These are phyloP conservation scores for Trametes villosa DNA, from an alignment of 768 basidiomycete genomes.

Conservation along the genomic window DNA sequence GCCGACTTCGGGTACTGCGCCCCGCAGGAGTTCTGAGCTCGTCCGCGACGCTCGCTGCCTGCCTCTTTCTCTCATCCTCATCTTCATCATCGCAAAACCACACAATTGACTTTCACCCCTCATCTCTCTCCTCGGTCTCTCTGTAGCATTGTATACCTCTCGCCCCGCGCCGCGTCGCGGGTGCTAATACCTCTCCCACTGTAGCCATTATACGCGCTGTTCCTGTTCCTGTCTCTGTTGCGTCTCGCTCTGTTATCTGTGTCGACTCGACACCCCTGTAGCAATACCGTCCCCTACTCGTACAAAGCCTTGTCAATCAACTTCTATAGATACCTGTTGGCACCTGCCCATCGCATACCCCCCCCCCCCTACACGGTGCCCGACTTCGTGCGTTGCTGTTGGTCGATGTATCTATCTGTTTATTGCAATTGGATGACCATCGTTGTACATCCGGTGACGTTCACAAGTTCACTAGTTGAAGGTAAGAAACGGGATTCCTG, in stretches of 20 bases:
- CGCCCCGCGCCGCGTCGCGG: not conserved
- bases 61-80: too few species aligned
- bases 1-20: conserved; percentile 18
- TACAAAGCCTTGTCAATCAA: conserved; percentile 5
- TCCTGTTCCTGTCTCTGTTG: too few species aligned
- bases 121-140: not conserved
- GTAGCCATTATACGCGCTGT: conserved; percentile 15
- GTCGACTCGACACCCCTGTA: conserved; percentile 4
- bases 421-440: too few species aligned
- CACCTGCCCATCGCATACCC: conserved; percentile 6
- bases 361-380: conserved; percentile 17
- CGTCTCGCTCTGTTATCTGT: conserved; percentile 3
- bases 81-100: not conserved
- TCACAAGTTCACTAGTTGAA: too few species aligned
- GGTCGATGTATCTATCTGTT: too few species aligned
- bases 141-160: conserved; percentile 9
- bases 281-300: conserved; percentile 5
- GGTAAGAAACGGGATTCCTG: too few species aligned
- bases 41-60: not conserved
- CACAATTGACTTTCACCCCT: too few species aligned
- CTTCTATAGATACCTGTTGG: conserved; percentile 18
- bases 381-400: too few species aligned
- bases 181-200: conserved; percentile 20
- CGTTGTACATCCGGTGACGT: too few species aligned
- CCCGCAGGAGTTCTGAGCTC: conserved; percentile 15